Percentiles rank a stretch among this genome's conserved stretches.
Evolutionary conservation across 345 rosid genomes (phyloP).

Genomic region (Lepidium didymum): DNA sequence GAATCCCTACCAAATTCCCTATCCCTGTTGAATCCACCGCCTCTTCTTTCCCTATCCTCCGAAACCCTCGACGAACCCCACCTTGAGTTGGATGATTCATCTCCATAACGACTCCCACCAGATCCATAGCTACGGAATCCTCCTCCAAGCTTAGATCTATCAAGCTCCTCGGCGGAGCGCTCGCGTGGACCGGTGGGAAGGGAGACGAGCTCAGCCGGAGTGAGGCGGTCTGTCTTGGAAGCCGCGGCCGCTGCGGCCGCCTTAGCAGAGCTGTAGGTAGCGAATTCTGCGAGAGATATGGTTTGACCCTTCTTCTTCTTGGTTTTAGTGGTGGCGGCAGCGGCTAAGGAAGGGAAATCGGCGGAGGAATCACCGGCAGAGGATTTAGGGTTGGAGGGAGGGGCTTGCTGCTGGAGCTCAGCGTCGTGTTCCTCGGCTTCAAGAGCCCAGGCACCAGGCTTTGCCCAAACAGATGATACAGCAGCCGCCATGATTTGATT

Average conservation of each 20-base stretch:
- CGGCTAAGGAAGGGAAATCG: conserved; percentile 61
- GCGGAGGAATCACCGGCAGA: conserved; percentile 29
- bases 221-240: conserved; percentile 33
- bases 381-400: neutral
- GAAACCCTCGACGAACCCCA: conserved; percentile 67
- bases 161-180: conserved; percentile 83
- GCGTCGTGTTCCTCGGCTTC: conserved; percentile 82
- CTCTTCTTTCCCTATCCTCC: conserved; percentile 33
- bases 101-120: conserved; percentile 22
- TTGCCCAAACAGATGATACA: conserved; percentile 80
- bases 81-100: conserved; percentile 47
- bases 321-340: conserved; percentile 58
- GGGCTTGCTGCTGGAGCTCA: conserved; percentile 38
- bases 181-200: conserved; percentile 94
- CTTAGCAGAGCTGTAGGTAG: conserved; percentile 29
- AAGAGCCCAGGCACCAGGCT: conserved; percentile 94
- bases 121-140: conserved; percentile 55
- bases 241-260: conserved; percentile 9
- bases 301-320: conserved; percentile 77
- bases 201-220: conserved; percentile 46
- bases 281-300: conserved; percentile 60
- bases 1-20: conserved; percentile 42
- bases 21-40: conserved; percentile 26
- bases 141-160: conserved; percentile 64
- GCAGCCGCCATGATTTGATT: conserved; percentile 66